Evolutionary conservation across 805 yeast genomes (phyloP).

Genomic region (Cephaloascus albidus): DNA sequence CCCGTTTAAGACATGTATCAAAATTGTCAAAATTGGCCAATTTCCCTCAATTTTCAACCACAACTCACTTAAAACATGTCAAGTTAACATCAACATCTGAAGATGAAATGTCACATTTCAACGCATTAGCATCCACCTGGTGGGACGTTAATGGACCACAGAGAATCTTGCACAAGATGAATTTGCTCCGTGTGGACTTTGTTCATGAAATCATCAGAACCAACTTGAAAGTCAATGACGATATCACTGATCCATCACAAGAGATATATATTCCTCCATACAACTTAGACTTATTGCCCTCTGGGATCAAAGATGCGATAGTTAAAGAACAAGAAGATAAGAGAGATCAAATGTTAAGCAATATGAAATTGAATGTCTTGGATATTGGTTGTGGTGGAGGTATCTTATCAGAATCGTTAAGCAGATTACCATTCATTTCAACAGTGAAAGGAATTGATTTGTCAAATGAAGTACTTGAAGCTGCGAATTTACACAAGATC

Average conservation of each 20-base stretch:
- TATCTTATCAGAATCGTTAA: conserved; percentile 76
- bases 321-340: conserved; percentile 38
- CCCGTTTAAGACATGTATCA: too few relatives aligned
- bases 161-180: conserved; percentile 91
- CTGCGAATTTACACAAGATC: conserved; percentile 61
- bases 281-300: conserved; percentile 57
- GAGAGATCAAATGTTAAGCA: conserved; percentile 23
- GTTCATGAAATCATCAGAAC: conserved; percentile 50
- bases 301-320: conserved; percentile 36
- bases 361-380: conserved; percentile 41
- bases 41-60: too few relatives aligned
- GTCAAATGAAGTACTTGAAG: conserved; percentile 71
- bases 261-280: conserved; percentile 73
- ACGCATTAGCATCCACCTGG: conserved; percentile 89
- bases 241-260: conserved; percentile 25
- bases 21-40: too few relatives aligned
- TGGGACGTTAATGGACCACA: conserved; percentile 96
- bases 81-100: conserved; percentile 32
- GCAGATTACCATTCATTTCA: conserved; percentile 56
- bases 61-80: not conserved
- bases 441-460: conserved; percentile 78
- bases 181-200: conserved; percentile 80
- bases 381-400: conserved; percentile 99
- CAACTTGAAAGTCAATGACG: conserved; percentile 34
- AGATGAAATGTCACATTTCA: conserved; percentile 74